phyloP scores from a whole-genome alignment of 2,329 filamentous ascomycete genomes.

The Calonectria pauciramosa region DNA sequence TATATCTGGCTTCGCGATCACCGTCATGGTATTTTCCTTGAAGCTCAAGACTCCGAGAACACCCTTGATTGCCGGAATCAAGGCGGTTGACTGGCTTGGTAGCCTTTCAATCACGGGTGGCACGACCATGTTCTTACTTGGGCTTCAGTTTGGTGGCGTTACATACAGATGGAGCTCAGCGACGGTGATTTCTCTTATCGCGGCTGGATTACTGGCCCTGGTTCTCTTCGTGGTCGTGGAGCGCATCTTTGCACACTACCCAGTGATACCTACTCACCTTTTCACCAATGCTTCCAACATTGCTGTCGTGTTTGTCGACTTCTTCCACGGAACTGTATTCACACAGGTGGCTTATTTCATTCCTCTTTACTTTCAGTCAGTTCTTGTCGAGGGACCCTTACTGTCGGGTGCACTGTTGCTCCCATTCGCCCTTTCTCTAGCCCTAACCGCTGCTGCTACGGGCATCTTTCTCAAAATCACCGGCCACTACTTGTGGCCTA shows the following conservation, averaged over 20 bases:
- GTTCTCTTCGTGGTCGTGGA: not conserved
- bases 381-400: not conserved
- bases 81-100: slow-evolving; percentile 9
- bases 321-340: slow-evolving; percentile 6
- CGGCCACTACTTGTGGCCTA: not conserved
- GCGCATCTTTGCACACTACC: not conserved
- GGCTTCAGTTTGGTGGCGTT: slow-evolving; percentile 7
- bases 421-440: not conserved
- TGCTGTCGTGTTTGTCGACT: not conserved
- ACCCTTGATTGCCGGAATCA: slow-evolving; percentile 1
- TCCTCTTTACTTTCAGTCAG: slow-evolving; percentile 1
- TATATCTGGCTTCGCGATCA: not conserved
- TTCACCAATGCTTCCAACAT: not conserved
- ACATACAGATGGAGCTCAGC: not conserved
- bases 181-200: not conserved
- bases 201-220: not conserved
- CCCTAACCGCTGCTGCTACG: not conserved
- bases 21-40: not conserved
- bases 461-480: slow-evolving; percentile 1
- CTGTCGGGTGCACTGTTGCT: not conserved
- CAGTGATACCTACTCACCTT: not conserved
- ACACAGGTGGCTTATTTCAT: not conserved
- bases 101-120: not conserved
- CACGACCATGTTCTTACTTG: slow-evolving; percentile 6
- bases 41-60: slow-evolving; percentile 4